Percentiles rank a stretch among this genome's conserved stretches.
Evolutionary conservation across 768 basidiomycete species (phyloP).

Genomic region (Termitomyces sp.): DNA sequence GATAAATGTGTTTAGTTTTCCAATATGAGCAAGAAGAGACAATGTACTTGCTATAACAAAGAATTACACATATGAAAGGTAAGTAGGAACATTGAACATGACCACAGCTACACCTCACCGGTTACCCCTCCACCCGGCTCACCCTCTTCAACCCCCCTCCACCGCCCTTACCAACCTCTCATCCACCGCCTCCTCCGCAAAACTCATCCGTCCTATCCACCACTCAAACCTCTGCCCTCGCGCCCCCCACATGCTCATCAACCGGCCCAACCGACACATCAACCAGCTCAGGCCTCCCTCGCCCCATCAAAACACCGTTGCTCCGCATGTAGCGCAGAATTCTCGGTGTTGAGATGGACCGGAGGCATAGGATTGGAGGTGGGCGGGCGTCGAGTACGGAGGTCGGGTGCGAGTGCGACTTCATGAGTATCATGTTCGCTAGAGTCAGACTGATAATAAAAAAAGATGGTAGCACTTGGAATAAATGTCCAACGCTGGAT

Average conservation of each 20-base stretch:
- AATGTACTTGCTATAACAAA: too few species aligned
- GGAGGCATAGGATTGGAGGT: conserved; percentile 22
- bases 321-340: conserved; percentile 29
- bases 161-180: conserved; percentile 12
- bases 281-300: conserved; percentile 20
- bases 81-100: too few species aligned
- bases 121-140: neutral
- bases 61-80: too few species aligned
- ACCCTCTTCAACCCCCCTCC: conserved; percentile 9
- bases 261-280: conserved; percentile 23
- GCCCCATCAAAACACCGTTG: conserved; percentile 28
- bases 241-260: conserved; percentile 15
- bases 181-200: conserved; percentile 18
- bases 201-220: conserved; percentile 19
- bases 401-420: conserved; percentile 3
- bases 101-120: too few species aligned
- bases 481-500: conserved; percentile 26
- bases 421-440: conserved; percentile 4
- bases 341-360: conserved; percentile 23
- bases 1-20: too few species aligned
- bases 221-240: conserved; percentile 21
- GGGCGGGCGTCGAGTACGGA: conserved; percentile 16
- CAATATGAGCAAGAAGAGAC: too few species aligned
- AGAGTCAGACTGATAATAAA: conserved; percentile 5
- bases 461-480: conserved; percentile 19